Evolutionary conservation across 192 early-diverging fungal genomes (phyloP).

Genomic region (Ambispora gerdemannii): DNA sequence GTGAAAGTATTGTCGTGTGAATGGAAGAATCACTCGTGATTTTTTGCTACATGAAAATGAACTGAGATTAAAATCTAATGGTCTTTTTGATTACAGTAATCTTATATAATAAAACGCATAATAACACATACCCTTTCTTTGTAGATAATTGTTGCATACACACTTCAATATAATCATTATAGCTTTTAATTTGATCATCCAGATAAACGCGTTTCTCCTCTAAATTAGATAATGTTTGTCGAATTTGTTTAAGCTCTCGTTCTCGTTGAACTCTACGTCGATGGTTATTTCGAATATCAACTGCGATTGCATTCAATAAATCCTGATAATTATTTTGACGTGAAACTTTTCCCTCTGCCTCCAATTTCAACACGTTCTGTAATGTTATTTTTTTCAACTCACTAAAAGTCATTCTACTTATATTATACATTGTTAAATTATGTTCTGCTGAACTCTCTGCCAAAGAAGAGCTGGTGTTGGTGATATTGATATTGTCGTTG

Average conservation of each 20-base stretch:
- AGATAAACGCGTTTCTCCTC: conserved; percentile 82
- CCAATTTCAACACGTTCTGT: conserved; percentile 79
- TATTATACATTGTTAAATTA: conserved; percentile 48
- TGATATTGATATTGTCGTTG: conserved; percentile 32
- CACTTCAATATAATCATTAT: conserved; percentile 84
- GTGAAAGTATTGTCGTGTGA: conserved; percentile 96
- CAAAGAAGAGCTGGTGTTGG: not conserved
- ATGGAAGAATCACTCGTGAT: conserved; percentile 68
- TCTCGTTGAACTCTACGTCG: conserved; percentile 73
- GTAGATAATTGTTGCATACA: conserved; percentile 86
- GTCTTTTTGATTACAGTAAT: no score
- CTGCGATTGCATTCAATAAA: conserved; percentile 88
- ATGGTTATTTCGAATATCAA: conserved; percentile 91
- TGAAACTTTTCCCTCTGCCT: conserved; percentile 66
- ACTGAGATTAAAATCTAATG: no score
- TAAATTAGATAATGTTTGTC: conserved; percentile 78
- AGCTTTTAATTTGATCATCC: conserved; percentile 84
- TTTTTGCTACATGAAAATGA: conserved; percentile 48
- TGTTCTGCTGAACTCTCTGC: not conserved
- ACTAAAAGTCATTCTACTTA: conserved; percentile 64
- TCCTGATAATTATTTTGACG: conserved; percentile 84
- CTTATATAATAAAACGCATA: not conserved
- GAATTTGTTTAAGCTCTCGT: conserved; percentile 69
- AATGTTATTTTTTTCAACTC: conserved; percentile 79
- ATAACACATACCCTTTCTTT: conserved; percentile 39